Evolutionary conservation across 139 green algal species (phyloP).

Genomic region (Ulvella scutata): DNA sequence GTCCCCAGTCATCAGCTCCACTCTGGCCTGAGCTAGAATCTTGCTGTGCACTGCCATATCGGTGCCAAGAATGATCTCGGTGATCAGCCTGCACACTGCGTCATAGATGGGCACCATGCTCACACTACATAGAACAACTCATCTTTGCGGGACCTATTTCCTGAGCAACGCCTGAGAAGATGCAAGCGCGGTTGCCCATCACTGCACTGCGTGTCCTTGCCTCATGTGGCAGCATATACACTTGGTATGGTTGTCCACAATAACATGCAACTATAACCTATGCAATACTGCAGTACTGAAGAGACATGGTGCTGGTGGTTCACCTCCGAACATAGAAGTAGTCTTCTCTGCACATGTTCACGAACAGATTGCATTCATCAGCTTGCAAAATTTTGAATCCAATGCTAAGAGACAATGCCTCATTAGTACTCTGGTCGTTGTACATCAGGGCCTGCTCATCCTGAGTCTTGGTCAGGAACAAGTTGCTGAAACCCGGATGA

Average conservation of each 20-base stretch:
- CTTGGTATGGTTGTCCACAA: no score
- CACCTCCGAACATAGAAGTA: background rate
- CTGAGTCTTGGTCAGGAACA: conserved; percentile 20
- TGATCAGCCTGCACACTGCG: background rate
- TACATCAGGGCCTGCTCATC: conserved; percentile 27
- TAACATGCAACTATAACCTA: no score
- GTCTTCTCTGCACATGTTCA: conserved; percentile 7
- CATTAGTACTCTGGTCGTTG: conserved; percentile 25
- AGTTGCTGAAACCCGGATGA: conserved; percentile 27
- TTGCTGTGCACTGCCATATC: background rate
- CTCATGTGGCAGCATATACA: no score
- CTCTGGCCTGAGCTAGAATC: background rate
- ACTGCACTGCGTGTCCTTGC: no score
- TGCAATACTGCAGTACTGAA: no score
- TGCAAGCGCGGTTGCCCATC: no score
- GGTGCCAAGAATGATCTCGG: background rate
- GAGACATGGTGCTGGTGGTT: no score
- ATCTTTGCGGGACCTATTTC: no score
- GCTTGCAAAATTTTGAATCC: conserved; percentile 2
- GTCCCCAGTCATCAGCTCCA: background rate
- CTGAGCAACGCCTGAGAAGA: no score
- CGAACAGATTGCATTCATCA: conserved; percentile 3
- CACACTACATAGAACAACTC: no score
- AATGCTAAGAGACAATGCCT: background rate
- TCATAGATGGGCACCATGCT: no score